A percentile compares a stretch with the other conserved stretches of the same genome.
Evolutionary conservation across 2,329 filamentous ascomycete species (phyloP).

Genomic region (Arthrobotrys pseudoclavata): DNA sequence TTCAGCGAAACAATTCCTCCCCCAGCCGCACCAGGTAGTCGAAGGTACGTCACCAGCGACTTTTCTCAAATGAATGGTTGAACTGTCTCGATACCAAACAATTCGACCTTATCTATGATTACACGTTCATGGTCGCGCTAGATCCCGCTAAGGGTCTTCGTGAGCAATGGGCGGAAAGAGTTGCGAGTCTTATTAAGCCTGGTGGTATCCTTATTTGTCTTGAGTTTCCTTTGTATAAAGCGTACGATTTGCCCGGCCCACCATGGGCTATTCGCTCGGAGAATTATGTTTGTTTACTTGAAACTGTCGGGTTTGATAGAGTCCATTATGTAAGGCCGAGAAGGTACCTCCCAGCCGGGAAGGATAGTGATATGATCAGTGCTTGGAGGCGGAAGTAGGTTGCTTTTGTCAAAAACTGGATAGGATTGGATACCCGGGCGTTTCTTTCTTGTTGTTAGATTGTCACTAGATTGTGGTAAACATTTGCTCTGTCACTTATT

Average conservation of each 20-base stretch:
- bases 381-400: constrained; percentile 63
- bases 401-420: not conserved
- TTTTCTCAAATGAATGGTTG: constrained; percentile 51
- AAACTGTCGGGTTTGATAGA: constrained; percentile 62
- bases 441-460: not conserved
- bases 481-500: not conserved
- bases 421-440: constrained; percentile 21
- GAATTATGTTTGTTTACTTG: constrained; percentile 61
- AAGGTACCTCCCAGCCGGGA: constrained; percentile 65
- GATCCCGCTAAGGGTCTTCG: constrained; percentile 69
- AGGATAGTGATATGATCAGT: constrained; percentile 65
- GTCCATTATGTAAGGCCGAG: constrained; percentile 64
- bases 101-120: constrained; percentile 69
- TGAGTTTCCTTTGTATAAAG: constrained; percentile 67
- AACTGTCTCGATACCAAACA: constrained; percentile 35
- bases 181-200: constrained; percentile 65
- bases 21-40: constrained; percentile 33
- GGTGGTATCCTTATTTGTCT: constrained; percentile 66
- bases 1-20: constrained; percentile 37
- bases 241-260: constrained; percentile 65
- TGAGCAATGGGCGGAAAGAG: constrained; percentile 71
- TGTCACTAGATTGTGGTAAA: not conserved
- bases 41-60: constrained; percentile 45
- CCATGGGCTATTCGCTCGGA: constrained; percentile 65
- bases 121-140: constrained; percentile 74